Base-by-base conservation (phyloP, 2,329 filamentous ascomycete species). In the Aureobasidium melanogenum region DNA sequence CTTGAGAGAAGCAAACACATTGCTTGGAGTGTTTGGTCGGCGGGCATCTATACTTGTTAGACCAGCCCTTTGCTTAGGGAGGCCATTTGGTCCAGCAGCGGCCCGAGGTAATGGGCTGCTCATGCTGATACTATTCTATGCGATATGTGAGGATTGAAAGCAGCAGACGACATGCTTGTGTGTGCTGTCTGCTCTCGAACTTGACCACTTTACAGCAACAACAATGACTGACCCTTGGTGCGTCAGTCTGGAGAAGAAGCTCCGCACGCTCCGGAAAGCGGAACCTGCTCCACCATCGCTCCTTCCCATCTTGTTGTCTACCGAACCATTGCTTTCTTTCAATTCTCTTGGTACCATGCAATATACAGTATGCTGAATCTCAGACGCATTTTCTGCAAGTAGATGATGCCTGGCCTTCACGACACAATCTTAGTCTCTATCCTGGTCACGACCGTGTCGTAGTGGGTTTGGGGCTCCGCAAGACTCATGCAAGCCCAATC, bases 1-100 rank as follows among this genome's bases (percentile, higher is more conserved):
- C 70, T 88, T 88, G 68, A 97, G 79, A 47, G 89, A 88, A 63
- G 85, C 84, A 69, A 97, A 80, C 67, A 96, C 77, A 73, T 84
- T 68, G 63, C 71, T 70, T 44, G 66, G 68, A 12, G 66, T 65
- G 46, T 65, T 64, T 28, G 67, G 65, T 54, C 63, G 63, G 57
- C 34, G 62, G 28, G 19, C 32, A 43, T 48, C 46, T 30, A 67
- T 65, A 15, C 66, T 65, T 12, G 64, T 63, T 1, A 58, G 44
- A 52, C 38, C 26, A 17, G 61, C 55, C 38, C 47, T 30, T 46
- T 41, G 61, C 52, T 52, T 59, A 4, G 43, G 30, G 3, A 24
- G 43, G 22, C 43, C 51, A 41, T 58, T 61, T 41, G 38, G 36
- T 15, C 38, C 48, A 26, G 17, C 63, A 65, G 56, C 65, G 64